Evolutionary conservation across 2,329 filamentous ascomycete genomes (phyloP).

Genomic region (Nothomitra cinnamomea): DNA sequence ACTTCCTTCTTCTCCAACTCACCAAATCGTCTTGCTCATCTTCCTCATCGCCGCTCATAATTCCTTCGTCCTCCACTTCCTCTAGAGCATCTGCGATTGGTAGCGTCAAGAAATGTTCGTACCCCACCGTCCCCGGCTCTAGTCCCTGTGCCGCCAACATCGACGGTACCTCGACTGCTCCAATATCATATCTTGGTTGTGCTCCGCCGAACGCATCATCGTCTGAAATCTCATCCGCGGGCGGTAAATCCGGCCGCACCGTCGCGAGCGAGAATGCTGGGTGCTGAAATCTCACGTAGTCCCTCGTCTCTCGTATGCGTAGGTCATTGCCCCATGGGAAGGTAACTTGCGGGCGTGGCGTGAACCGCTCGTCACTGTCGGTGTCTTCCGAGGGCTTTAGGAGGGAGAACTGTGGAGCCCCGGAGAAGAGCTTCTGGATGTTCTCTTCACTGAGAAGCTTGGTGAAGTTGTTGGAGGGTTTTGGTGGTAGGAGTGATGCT

Average conservation of each 20-base stretch:
- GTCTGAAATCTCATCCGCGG: constrained; percentile 7
- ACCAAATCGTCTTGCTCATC: no score
- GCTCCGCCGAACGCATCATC: constrained; percentile 9
- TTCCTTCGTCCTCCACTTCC: constrained; percentile 39
- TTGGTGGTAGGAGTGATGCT: no score
- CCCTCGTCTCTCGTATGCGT: constrained; percentile 43
- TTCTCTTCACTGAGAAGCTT: constrained; percentile 34
- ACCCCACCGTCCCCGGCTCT: constrained; percentile 55
- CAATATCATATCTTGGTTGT: constrained; percentile 18
- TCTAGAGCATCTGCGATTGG: constrained; percentile 46
- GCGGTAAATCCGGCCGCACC: constrained; percentile 13
- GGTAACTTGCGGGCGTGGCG: constrained; percentile 45
- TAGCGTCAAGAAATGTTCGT: constrained; percentile 49
- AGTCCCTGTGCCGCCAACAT: constrained; percentile 58
- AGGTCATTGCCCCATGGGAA: constrained; percentile 51
- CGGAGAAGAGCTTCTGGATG: constrained; percentile 54
- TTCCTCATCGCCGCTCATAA: constrained; percentile 17
- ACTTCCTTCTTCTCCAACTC: no score
- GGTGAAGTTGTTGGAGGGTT: no score
- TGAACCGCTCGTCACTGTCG: no score
- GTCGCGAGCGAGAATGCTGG: constrained; percentile 22
- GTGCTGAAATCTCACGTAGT: constrained; percentile 23
- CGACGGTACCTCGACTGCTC: constrained; percentile 39
- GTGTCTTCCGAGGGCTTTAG: constrained; percentile 15
- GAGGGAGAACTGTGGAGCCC: constrained; percentile 56